phyloP scores from a whole-genome alignment of 2,329 filamentous ascomycete genomes.

The Coniochaeta prunicola region DNA sequence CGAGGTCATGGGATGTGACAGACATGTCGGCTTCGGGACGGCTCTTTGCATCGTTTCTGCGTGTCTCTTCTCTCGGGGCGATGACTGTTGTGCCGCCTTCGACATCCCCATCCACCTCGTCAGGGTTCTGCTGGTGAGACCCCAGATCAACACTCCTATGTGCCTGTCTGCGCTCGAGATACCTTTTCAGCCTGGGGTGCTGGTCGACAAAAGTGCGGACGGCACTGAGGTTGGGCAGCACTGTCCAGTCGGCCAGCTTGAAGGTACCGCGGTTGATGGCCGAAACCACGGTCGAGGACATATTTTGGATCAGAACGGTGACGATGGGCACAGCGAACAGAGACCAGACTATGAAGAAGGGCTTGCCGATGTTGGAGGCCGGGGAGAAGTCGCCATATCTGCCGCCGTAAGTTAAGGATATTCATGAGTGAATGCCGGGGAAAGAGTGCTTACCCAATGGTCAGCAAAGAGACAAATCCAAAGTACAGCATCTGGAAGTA shows the following conservation, averaged over 20 bases:
- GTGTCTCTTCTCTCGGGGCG: neutral
- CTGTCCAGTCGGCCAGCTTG: conserved; percentile 55
- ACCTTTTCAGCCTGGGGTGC: conserved; percentile 32
- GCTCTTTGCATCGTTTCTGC: conserved; percentile 17
- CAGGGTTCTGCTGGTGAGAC: conserved; percentile 21
- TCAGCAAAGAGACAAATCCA: conserved; percentile 73
- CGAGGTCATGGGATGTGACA: conserved; percentile 38
- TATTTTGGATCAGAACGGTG: conserved; percentile 77
- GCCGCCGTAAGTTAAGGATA: neutral
- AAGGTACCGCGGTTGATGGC: conserved; percentile 39
- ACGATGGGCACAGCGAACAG: conserved; percentile 79
- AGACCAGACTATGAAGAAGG: conserved; percentile 92
- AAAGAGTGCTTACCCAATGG: conserved; percentile 51
- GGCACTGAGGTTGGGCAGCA: conserved; percentile 54
- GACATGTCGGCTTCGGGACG: conserved; percentile 34
- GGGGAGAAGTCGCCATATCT: conserved; percentile 72
- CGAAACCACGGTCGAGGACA: conserved; percentile 74
- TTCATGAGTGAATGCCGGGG: neutral
- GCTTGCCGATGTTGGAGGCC: conserved; percentile 67
- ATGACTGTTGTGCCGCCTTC: conserved; percentile 4
- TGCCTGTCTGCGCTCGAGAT: conserved; percentile 30
- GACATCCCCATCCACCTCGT: conserved; percentile 9
- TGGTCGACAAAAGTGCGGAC: conserved; percentile 42
- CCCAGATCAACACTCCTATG: conserved; percentile 30
- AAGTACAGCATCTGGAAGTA: conserved; percentile 86